phyloP scores from a whole-genome alignment of 108 stramenopile genomes.

The Nitzschia inconspicua region DNA sequence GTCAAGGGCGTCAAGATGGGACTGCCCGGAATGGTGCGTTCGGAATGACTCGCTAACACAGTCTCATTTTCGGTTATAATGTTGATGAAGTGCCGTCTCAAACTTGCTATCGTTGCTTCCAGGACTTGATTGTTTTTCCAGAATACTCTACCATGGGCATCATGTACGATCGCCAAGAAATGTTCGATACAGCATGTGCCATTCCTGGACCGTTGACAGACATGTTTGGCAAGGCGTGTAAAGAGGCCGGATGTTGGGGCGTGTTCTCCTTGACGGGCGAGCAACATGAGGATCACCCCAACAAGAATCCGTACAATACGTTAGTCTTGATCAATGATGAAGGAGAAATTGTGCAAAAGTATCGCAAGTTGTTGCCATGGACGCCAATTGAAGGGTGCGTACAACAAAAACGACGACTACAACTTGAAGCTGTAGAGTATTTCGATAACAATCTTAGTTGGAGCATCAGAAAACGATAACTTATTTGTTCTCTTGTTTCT shows the following conservation, averaged over 20 bases:
- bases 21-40: constrained; percentile 58
- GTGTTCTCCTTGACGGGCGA: constrained; percentile 78
- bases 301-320: constrained; percentile 83
- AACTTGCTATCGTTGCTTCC: not conserved
- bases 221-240: constrained; percentile 56
- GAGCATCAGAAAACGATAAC: too few relatives aligned
- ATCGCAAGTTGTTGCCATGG: constrained; percentile 77
- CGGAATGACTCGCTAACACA: not conserved
- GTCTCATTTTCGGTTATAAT: not conserved
- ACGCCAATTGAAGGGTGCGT: constrained; percentile 79
- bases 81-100: not conserved
- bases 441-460: too few relatives aligned
- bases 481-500: too few relatives aligned
- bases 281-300: constrained; percentile 78
- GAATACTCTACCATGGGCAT: constrained; percentile 83
- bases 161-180: constrained; percentile 82
- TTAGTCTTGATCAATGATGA: constrained; percentile 70
- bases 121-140: constrained; percentile 75
- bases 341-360: constrained; percentile 82
- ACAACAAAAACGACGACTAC: too few relatives aligned
- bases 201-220: constrained; percentile 72
- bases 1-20: constrained; percentile 74
- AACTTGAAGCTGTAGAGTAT: too few relatives aligned
- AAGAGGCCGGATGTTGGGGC: constrained; percentile 71
- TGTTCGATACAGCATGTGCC: constrained; percentile 76